Evolutionary conservation across 495 filamentous ascomycete genomes (phyloP).

Genomic region (Margaritispora aquatica): DNA sequence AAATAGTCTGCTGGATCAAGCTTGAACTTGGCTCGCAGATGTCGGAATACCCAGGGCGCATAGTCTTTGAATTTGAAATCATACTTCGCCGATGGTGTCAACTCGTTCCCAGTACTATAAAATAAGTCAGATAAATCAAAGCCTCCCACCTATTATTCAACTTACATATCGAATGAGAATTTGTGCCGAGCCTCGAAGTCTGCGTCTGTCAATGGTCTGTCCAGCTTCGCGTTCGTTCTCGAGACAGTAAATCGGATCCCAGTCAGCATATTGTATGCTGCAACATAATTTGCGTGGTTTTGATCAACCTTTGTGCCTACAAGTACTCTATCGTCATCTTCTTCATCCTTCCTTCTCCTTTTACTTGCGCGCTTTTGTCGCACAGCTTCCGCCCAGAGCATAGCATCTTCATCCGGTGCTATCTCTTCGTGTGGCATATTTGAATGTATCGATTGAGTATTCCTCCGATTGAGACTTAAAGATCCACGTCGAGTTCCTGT

Average conservation of each 20-base stretch:
- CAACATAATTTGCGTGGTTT: conserved; percentile 95
- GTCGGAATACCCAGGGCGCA: conserved; percentile 97
- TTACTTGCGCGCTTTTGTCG: conserved; percentile 83
- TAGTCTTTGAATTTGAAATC: conserved; percentile 99
- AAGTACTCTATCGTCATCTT: conserved; percentile 87
- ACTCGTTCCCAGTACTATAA: conserved; percentile 74
- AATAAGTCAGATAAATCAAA: conserved; percentile 39
- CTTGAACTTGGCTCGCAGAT: conserved; percentile 80
- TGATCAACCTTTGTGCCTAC: conserved; percentile 99
- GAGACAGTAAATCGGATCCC: conserved; percentile 97
- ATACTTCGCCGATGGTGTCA: conserved; percentile 97
- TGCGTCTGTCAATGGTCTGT: conserved; percentile 76
- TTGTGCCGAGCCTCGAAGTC: conserved; percentile 94
- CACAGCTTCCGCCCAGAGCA: conserved; percentile 87
- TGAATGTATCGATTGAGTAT: conserved; percentile 78
- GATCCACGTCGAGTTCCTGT: conserved; percentile 67
- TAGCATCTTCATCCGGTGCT: conserved; percentile 80
- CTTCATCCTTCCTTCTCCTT: conserved; percentile 73
- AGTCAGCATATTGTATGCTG: conserved; percentile 98
- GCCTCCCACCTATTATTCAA: conserved; percentile 25
- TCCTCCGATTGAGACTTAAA: conserved; percentile 67
- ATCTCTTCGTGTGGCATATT: conserved; percentile 79
- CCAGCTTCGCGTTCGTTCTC: conserved; percentile 93
- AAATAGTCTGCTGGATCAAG: conserved; percentile 97
- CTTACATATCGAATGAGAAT: conserved; percentile 89